phyloP scores from a whole-genome alignment of 23 red algal genomes.

The Rhodosorus marinus region DNA sequence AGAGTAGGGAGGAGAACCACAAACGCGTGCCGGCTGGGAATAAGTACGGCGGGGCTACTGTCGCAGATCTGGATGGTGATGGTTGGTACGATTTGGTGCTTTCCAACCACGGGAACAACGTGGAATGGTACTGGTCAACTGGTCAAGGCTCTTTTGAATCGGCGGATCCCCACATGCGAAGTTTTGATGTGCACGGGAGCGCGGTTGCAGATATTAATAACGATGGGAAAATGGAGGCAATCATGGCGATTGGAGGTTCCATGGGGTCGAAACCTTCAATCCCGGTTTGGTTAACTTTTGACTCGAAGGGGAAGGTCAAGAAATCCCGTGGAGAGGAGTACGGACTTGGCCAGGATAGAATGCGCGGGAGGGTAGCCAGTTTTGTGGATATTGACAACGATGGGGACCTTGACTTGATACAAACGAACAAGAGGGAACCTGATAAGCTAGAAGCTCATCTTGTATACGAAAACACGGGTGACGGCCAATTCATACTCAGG shows the following conservation, averaged over 20 bases:
- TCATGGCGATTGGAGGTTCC: too few species aligned
- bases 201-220: conserved; percentile 8
- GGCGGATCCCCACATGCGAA: neutral
- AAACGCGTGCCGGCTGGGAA: too few species aligned
- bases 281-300: too few species aligned
- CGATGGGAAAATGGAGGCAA: conserved; percentile 10
- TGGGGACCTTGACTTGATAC: conserved; percentile 29
- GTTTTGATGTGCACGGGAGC: neutral
- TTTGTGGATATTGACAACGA: conserved; percentile 20
- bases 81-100: conserved; percentile 28
- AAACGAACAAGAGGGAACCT: conserved; percentile 18
- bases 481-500: neutral
- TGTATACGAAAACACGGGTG: conserved; percentile 21
- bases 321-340: too few species aligned
- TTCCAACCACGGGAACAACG: conserved; percentile 13
- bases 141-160: neutral
- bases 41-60: conserved; percentile 23
- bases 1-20: too few species aligned
- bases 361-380: conserved; percentile 14
- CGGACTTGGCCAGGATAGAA: too few species aligned
- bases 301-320: too few species aligned
- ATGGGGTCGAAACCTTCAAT: too few species aligned
- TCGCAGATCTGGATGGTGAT: conserved; percentile 37
- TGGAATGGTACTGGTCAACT: conserved; percentile 31
- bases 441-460: too few species aligned